Evolutionary conservation across 371 early-diverging fungal genomes (phyloP), one percentile per base, ranked within the genome.

Genomic region (Apophysomyces trapeziformis): DNA sequence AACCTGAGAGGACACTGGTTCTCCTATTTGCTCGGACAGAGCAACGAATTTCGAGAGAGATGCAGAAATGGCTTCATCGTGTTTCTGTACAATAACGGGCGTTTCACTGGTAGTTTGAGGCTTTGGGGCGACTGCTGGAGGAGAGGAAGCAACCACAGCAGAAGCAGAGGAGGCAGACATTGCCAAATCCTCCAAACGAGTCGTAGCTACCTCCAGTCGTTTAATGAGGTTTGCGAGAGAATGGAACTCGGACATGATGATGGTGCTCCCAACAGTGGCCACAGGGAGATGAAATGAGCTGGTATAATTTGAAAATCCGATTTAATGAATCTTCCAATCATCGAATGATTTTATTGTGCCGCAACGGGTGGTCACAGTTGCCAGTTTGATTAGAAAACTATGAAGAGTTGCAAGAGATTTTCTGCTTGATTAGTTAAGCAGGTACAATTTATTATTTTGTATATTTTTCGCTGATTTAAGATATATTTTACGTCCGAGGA

Each of bases 131-230:
- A 61, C 64, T 65, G 61, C 68, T 65, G 69, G 8, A 46, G 67
- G 61, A 41, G 65, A 73, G 66, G 71, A 76, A 68, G 71, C 82
- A 66, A 72, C 77, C 37, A 83, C 82, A 32, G 85, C 80, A 41
- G 84, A 82, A 13, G 79, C 83, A 32, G 89, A 79, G 36, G 78
- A 81, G 14, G 85, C 79, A 7, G 84, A 76, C 73, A 85, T 78
- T 41, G 94, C 90, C 64, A 93, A 75, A 66, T 90, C 91, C 64
- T 96, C 96, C 44, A 96, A 82, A 58, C 92, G 90, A 39, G 86
- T 84, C 8, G 95, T 93, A 43, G 94, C 95, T 9, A 90, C 85
- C 78, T 96, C 96, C 32, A 96, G 82, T 13, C 96, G 86, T 72
- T 90, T 91, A 63, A 95, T 80, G 60, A 96, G 86, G 35, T 85